Evolutionary conservation across 371 early-diverging fungal genomes (phyloP).

Genomic region (Mortierella polycephala): DNA sequence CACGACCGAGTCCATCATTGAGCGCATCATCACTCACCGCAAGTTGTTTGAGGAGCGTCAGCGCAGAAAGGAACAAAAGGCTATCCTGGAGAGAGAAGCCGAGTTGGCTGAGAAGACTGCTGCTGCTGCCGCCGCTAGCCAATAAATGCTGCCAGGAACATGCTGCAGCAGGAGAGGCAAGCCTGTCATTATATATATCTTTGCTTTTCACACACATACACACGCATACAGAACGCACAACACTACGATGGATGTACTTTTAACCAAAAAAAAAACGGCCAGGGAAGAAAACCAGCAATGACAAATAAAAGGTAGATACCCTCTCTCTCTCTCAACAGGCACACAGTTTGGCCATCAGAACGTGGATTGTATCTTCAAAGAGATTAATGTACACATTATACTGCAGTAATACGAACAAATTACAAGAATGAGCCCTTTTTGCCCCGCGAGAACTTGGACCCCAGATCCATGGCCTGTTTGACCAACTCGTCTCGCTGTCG

Average conservation of each 20-base stretch:
- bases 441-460: conserved; percentile 62
- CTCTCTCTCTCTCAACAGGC: conserved; percentile 9
- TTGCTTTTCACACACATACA: too few species aligned
- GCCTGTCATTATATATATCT: too few species aligned
- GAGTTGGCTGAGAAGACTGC: conserved; percentile 68
- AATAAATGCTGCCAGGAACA: too few species aligned
- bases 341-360: background rate
- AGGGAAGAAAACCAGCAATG: conserved; percentile 5
- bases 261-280: conserved; percentile 7
- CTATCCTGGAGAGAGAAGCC: conserved; percentile 71
- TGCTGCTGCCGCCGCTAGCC: conserved; percentile 32
- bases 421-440: conserved; percentile 58
- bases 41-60: conserved; percentile 81
- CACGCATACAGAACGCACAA: too few species aligned
- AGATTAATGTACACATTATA: background rate
- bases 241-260: conserved; percentile 13
- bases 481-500: conserved; percentile 63
- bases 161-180: too few species aligned
- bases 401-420: background rate
- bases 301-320: conserved; percentile 24
- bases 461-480: conserved; percentile 57
- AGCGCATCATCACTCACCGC: conserved; percentile 88
- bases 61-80: conserved; percentile 77
- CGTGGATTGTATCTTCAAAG: background rate
- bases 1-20: conserved; percentile 87